A percentile compares a stretch with the other conserved stretches of the same genome.
These are phyloP conservation scores for Leishmania guyanensis DNA, from an alignment of 208 protist species.

Conservation along the genomic window DNA sequence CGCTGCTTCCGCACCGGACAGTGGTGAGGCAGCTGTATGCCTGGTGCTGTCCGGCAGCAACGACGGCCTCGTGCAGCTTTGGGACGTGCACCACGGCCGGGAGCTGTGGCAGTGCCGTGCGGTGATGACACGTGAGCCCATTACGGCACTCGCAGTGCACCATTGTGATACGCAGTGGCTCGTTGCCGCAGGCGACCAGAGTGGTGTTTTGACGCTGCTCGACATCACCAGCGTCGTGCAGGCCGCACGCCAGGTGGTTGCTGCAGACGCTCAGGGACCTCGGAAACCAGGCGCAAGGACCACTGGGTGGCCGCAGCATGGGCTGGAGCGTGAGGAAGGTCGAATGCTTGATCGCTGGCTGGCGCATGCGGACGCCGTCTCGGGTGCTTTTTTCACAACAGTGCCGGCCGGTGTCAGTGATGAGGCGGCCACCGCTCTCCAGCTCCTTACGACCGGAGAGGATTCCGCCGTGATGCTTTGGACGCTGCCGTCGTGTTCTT, in stretches of 20 bases:
- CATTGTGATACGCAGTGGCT: conserved; percentile 13
- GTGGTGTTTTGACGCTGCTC: conserved; percentile 51
- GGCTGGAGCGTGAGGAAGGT: conserved; percentile 28
- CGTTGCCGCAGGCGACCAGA: conserved; percentile 58
- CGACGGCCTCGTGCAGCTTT: conserved; percentile 83
- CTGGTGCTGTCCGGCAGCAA: conserved; percentile 66
- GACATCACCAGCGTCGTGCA: conserved; percentile 46
- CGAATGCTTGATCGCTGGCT: conserved; percentile 74
- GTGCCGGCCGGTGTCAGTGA: not conserved
- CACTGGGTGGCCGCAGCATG: not conserved
- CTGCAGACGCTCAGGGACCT: not conserved
- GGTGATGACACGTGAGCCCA: conserved; percentile 53
- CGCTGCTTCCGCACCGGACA: not conserved
- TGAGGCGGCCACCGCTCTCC: not conserved
- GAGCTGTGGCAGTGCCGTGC: conserved; percentile 75
- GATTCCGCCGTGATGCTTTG: conserved; percentile 16
- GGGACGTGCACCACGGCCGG: conserved; percentile 53
- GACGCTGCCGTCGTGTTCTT: conserved; percentile 9
- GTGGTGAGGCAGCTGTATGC: conserved; percentile 8
- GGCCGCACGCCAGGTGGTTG: conserved; percentile 10
- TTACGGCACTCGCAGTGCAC: conserved; percentile 46
- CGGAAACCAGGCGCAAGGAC: not conserved
- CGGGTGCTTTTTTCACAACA: conserved; percentile 30
- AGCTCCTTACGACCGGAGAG: conserved; percentile 28
- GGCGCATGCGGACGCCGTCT: conserved; percentile 59